Evolutionary conservation across 1,284 basidiomycete genomes (phyloP).

Genomic region (Neotropicomus parvogracilis): DNA sequence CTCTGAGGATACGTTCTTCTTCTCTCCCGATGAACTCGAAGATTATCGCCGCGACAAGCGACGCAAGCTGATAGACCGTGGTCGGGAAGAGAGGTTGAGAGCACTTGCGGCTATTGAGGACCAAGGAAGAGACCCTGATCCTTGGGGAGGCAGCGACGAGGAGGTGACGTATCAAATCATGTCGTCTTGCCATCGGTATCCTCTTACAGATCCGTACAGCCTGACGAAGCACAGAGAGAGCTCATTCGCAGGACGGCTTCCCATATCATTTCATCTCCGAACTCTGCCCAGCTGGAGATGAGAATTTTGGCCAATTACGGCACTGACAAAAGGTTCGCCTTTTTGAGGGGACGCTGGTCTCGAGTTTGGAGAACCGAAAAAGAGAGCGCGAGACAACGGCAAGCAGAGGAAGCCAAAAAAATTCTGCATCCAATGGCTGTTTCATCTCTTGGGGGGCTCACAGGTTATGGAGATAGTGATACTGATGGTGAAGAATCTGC

Average conservation of each 20-base stretch:
- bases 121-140: conserved; percentile 40
- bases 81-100: conserved; percentile 59
- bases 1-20: conserved; percentile 75
- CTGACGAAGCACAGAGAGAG: conserved; percentile 57
- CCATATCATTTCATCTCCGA: conserved; percentile 65
- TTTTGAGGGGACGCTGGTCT: conserved; percentile 72
- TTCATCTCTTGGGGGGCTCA: conserved; percentile 46
- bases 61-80: conserved; percentile 54
- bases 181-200: neutral
- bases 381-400: conserved; percentile 36
- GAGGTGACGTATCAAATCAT: conserved; percentile 43
- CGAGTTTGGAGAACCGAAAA: conserved; percentile 56
- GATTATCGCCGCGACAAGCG: conserved; percentile 67
- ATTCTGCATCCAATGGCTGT: neutral
- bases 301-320: conserved; percentile 86
- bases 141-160: conserved; percentile 71
- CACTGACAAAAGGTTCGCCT: conserved; percentile 66
- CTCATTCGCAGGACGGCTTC: conserved; percentile 75
- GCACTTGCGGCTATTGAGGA: conserved; percentile 51
- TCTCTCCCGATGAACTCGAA: conserved; percentile 61
- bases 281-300: conserved; percentile 77
- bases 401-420: conserved; percentile 16
- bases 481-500: conserved; percentile 29
- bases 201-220: conserved; percentile 42
- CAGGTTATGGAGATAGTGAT: conserved; percentile 59